Evolutionary conservation across 2,329 filamentous ascomycete genomes (phyloP).

Genomic region (Colletotrichum trifolii): DNA sequence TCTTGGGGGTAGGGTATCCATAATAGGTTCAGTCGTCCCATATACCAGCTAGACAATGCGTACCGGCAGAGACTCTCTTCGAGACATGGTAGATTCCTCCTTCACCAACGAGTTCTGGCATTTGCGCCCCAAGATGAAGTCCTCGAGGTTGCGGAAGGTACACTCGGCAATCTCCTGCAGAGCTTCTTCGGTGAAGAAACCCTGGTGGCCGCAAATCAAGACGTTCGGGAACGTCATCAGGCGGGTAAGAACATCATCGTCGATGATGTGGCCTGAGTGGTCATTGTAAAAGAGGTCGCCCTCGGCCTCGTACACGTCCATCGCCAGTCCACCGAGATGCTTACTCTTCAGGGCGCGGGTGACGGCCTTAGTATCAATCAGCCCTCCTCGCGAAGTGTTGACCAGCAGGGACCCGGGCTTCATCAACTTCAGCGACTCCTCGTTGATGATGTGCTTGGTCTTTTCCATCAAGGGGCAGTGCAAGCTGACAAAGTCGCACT

Average conservation of each 20-base stretch:
- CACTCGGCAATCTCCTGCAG: constrained; percentile 71
- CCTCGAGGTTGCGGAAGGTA: constrained; percentile 67
- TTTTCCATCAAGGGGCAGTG: constrained; percentile 73
- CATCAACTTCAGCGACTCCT: constrained; percentile 62
- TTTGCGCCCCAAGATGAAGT: constrained; percentile 49
- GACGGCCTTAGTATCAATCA: constrained; percentile 70
- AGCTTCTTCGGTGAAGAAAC: constrained; percentile 76
- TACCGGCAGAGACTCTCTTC: constrained; percentile 45
- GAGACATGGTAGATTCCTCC: constrained; percentile 30
- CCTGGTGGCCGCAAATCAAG: constrained; percentile 74
- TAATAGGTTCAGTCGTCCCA: neutral
- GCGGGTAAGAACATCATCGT: constrained; percentile 74
- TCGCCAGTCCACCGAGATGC: constrained; percentile 70
- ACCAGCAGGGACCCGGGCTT: constrained; percentile 71
- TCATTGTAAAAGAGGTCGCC: constrained; percentile 73
- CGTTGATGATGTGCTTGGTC: constrained; percentile 71
- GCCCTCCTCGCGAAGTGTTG: constrained; percentile 75
- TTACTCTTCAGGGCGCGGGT: constrained; percentile 69
- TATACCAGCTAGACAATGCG: constrained; percentile 43
- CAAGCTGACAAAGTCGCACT: constrained; percentile 71
- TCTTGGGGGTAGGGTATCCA: constrained; percentile 9
- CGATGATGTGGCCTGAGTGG: constrained; percentile 71
- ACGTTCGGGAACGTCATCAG: constrained; percentile 77
- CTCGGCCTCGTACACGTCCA: constrained; percentile 78
- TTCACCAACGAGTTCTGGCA: constrained; percentile 53